Evolutionary conservation across 768 basidiomycete genomes (phyloP), one percentile per base, ranked within the genome.

Genomic region (Termitomyces heimii): DNA sequence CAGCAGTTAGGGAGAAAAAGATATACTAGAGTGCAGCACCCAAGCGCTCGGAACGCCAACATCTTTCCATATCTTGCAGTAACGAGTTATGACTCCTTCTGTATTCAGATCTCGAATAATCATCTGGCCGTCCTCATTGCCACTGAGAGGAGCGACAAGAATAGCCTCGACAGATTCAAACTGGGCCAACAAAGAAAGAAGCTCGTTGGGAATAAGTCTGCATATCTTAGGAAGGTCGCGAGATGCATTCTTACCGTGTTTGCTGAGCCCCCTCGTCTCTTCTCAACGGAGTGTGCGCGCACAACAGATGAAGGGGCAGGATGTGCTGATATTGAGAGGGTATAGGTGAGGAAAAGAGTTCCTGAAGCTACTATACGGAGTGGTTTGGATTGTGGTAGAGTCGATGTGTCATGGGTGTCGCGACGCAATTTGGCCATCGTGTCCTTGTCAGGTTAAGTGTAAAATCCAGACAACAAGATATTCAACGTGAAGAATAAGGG

Each of bases 1-100:
- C 22, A 20, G 20, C 18, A 28, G 42, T 48, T 6, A 51, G 8
- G 40, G 1, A 20, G 26, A 20, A 22, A 16, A 4, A 4, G 37
- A 53, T 79, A 60, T 65, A 87, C 89, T 80, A 50, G 88, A 79
- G 70, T 89, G 83, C 29, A 94, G 65, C 35, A 94, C 83, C 88
- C 90, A 94, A 18, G 92, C 89, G 52, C 80, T 82, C 1, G 91
- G 91, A 24, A 92, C 88, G 50, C 86, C 84, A 16, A 82, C 79
- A 10, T 81, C 80, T 28, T 82, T 80, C 83, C 86, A 86, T 22
- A 88, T 68, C 70, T 90, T 89, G 73, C 86, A 87, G 63, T 83
- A 89, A 50, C 80, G 78, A 31, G 86, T 92, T 60, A 78, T 82
- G 0, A 92, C 82, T 10, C 88, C 84, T 55, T 82, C 82, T 5